phyloP scores from a whole-genome alignment of 805 yeast genomes.

The Wickerhamomyces rabaulensis region DNA sequence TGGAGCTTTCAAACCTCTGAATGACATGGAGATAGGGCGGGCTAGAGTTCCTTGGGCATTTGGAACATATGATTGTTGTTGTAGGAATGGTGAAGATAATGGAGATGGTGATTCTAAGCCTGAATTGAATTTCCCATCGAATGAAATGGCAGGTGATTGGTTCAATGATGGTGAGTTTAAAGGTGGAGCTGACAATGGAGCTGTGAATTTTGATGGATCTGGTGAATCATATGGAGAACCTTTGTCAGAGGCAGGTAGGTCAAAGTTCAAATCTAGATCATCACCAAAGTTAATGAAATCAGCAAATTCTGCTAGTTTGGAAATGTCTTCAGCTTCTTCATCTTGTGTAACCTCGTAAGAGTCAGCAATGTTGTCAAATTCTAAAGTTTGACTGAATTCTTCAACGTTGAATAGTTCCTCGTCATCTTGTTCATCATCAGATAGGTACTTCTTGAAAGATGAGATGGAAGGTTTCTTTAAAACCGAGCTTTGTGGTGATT shows the following conservation, averaged over 20 bases:
- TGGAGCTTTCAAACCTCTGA: slow-evolving; percentile 59
- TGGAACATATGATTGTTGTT: slow-evolving; percentile 15
- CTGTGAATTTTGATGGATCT: neutral
- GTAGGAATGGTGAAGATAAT: slow-evolving; percentile 19
- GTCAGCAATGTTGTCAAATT: slow-evolving; percentile 14
- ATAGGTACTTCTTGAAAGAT: slow-evolving; percentile 3
- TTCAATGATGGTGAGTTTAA: slow-evolving; percentile 4
- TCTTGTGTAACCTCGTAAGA: slow-evolving; percentile 1
- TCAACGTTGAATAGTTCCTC: slow-evolving; percentile 25
- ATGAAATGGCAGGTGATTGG: neutral
- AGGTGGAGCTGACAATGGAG: slow-evolving; percentile 12
- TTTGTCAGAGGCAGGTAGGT: slow-evolving; percentile 14
- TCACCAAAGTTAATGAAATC: slow-evolving; percentile 42
- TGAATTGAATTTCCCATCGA: neutral
- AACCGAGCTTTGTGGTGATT: slow-evolving; percentile 33
- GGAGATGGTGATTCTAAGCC: slow-evolving; percentile 7
- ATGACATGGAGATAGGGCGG: slow-evolving; percentile 44
- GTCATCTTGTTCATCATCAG: slow-evolving; percentile 5
- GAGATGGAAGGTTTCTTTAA: slow-evolving; percentile 24
- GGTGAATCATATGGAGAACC: neutral
- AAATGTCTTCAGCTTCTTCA: slow-evolving; percentile 27
- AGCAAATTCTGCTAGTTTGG: slow-evolving; percentile 40
- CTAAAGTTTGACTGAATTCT: slow-evolving; percentile 18
- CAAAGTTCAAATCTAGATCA: slow-evolving; percentile 31
- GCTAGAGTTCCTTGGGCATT: slow-evolving; percentile 2